These are phyloP conservation scores for Bolboschoenoplectus hybrid DNA, from an alignment of 202 grass and related monocot species.

Conservation along the genomic window DNA sequence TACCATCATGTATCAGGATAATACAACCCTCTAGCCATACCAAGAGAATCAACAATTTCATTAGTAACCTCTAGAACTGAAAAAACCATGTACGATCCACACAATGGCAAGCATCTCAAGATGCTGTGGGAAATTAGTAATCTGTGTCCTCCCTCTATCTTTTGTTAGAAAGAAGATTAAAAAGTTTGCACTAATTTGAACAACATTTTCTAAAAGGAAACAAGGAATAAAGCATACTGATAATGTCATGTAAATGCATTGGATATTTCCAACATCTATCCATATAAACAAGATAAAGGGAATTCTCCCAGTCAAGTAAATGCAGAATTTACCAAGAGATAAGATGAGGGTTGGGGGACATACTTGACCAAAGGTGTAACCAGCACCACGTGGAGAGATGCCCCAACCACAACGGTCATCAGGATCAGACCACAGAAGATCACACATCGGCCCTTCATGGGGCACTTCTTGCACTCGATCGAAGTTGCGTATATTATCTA, in stretches of 20 bases:
- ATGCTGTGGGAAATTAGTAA: neutral
- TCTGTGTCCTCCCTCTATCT: neutral
- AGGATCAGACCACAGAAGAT: slow-evolving; percentile 73
- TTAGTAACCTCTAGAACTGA: slow-evolving; percentile 1
- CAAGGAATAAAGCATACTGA: neutral
- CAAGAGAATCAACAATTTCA: slow-evolving; percentile 4
- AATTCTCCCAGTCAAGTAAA: neutral
- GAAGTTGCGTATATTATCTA: slow-evolving; percentile 64
- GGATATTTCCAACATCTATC: slow-evolving; percentile 5
- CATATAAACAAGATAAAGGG: neutral
- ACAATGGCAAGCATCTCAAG: neutral
- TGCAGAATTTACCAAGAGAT: slow-evolving; percentile 1
- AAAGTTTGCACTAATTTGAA: neutral
- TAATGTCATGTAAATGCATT: slow-evolving; percentile 14
- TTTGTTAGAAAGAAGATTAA: neutral
- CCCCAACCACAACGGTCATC: slow-evolving; percentile 74
- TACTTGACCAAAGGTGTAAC: slow-evolving; percentile 61
- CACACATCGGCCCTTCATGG: slow-evolving; percentile 71
- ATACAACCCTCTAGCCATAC: neutral
- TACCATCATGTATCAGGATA: neutral
- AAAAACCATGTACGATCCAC: neutral
- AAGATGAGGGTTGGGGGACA: neutral
- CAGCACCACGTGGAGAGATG: slow-evolving; percentile 73
- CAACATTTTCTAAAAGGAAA: neutral
- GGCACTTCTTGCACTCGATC: slow-evolving; percentile 71